Conservation (phyloP, 805 yeast species). For the Cyberlindnera lachancei region DNA sequence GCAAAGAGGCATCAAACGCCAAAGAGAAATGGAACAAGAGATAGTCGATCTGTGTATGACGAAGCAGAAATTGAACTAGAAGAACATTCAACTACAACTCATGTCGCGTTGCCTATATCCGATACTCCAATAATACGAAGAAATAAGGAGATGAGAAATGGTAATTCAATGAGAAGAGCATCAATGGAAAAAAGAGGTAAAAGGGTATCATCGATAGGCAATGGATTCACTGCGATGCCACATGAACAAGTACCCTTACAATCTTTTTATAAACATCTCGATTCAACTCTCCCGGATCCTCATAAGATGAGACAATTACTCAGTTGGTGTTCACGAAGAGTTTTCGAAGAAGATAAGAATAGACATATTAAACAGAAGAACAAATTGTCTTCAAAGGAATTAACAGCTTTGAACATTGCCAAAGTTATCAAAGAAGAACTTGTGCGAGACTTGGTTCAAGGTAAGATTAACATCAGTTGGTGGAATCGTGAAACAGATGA, state of each 20-base stretch:
- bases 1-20: slow-evolving; percentile 7
- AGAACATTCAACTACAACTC: slow-evolving; percentile 21
- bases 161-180: slow-evolving; percentile 33
- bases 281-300: slow-evolving; percentile 58
- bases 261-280: slow-evolving; percentile 57
- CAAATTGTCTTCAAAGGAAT: slow-evolving; percentile 27
- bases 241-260: slow-evolving; percentile 49
- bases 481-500: slow-evolving; percentile 35
- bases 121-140: slow-evolving; percentile 32
- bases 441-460: slow-evolving; percentile 49
- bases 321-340: slow-evolving; percentile 58
- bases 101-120: slow-evolving; percentile 25
- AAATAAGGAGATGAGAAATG: slow-evolving; percentile 27
- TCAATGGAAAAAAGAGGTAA: slow-evolving; percentile 59
- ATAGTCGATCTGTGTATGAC: slow-evolving; percentile 7
- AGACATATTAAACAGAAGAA: slow-evolving; percentile 18
- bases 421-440: slow-evolving; percentile 59
- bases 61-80: too few species aligned
- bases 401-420: slow-evolving; percentile 44
- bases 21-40: slow-evolving; percentile 1
- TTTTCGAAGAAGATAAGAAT: slow-evolving; percentile 24
- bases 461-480: slow-evolving; percentile 63
- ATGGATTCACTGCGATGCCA: slow-evolving; percentile 62
- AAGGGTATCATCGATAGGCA: slow-evolving; percentile 66
- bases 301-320: slow-evolving; percentile 64